Percentiles rank a stretch among this genome's conserved stretches.
Conservation (phyloP, 495 filamentous ascomycete genomes). For the Halenospora varia region DNA sequence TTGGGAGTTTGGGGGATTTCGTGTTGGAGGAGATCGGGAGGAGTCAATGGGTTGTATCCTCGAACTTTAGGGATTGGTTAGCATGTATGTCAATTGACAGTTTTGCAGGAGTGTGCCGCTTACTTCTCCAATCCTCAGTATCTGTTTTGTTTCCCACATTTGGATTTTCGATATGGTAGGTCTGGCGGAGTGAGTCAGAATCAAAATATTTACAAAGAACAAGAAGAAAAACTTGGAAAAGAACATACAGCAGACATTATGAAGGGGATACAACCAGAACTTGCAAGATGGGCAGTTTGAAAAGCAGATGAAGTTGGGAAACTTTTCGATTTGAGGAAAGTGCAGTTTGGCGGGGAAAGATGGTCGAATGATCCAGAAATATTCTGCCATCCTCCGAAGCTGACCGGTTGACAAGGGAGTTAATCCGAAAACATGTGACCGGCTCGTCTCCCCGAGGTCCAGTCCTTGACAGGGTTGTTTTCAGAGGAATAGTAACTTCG, state of each 20-base stretch:
- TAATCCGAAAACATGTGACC: no score
- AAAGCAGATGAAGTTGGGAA: no score
- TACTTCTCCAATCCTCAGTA: conserved; percentile 91
- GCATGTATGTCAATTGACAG: conserved; percentile 8
- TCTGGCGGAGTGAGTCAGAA: conserved; percentile 31
- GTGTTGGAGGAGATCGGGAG: conserved; percentile 92
- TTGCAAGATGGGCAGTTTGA: no score
- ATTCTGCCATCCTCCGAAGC: no score
- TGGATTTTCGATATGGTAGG: conserved; percentile 86
- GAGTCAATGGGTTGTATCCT: conserved; percentile 89
- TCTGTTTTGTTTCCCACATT: conserved; percentile 76
- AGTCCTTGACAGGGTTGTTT: no score
- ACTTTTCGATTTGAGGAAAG: no score
- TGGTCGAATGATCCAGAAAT: no score
- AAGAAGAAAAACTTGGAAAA: not conserved
- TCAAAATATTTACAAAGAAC: not conserved
- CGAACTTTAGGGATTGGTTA: conserved; percentile 50
- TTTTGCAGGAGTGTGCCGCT: conserved; percentile 14
- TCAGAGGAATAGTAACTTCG: no score
- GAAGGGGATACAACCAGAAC: no score
- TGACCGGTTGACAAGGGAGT: no score
- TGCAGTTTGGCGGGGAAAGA: no score
- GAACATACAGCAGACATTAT: not conserved
- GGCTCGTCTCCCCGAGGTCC: no score
- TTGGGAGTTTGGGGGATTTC: conserved; percentile 79